phyloP scores from a whole-genome alignment of 2,329 filamentous ascomycete genomes.

The Hymenoscyphus occultus region DNA sequence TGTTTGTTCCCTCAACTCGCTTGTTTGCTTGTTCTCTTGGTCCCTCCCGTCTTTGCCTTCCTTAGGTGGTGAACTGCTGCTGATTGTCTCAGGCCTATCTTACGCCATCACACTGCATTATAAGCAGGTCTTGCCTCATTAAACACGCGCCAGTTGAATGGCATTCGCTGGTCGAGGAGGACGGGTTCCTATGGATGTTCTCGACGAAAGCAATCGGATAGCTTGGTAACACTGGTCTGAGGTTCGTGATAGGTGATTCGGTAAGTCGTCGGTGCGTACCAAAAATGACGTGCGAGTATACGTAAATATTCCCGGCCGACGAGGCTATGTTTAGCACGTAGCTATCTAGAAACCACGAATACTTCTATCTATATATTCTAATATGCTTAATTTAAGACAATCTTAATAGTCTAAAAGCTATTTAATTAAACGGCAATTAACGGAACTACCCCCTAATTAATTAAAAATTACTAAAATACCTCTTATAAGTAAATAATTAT shows the following conservation, averaged over 20 bases:
- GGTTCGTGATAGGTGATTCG: not conserved
- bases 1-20: not conserved
- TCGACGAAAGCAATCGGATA: not conserved
- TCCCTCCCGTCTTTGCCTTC: not conserved
- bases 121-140: not conserved
- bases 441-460: too few species aligned
- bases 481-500: too few species aligned
- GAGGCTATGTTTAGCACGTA: too few species aligned
- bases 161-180: not conserved
- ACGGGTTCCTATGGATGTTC: not conserved
- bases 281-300: too few species aligned
- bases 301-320: too few species aligned
- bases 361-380: too few species aligned
- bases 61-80: not conserved
- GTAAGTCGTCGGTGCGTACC: too few species aligned
- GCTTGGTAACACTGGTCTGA: not conserved
- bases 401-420: too few species aligned
- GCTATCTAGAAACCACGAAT: too few species aligned
- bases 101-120: not conserved
- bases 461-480: too few species aligned
- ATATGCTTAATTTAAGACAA: too few species aligned
- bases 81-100: conserved; percentile 1
- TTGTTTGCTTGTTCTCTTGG: not conserved
- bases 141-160: not conserved
- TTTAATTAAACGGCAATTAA: too few species aligned